These are phyloP conservation scores for Mesembryanthemum crystallinum DNA, from an alignment of 148 eudicot species.

Conservation along the genomic window DNA sequence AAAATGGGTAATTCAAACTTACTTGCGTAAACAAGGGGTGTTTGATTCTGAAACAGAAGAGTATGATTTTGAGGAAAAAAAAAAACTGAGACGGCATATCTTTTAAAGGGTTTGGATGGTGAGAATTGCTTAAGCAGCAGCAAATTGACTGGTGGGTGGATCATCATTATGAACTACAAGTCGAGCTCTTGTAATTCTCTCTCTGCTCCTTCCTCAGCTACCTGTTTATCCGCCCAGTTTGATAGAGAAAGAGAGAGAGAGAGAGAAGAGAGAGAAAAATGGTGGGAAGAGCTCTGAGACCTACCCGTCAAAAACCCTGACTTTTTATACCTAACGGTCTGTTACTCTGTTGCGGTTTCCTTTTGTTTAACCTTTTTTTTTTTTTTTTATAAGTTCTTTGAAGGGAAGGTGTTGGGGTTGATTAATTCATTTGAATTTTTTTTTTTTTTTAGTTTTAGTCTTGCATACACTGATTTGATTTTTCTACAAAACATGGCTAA, in stretches of 20 bases:
- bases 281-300: constrained; percentile 6
- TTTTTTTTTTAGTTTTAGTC: no score
- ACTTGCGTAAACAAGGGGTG: constrained; percentile 6
- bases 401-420: no score
- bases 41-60: not conserved
- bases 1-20: not conserved
- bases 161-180: constrained; percentile 22
- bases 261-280: constrained; percentile 2
- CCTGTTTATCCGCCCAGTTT: constrained; percentile 7
- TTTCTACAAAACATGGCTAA: no score
- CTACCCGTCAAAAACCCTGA: constrained; percentile 16
- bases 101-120: constrained; percentile 25
- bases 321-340: constrained; percentile 15
- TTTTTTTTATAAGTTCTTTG: no score
- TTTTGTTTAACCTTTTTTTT: no score
- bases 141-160: constrained; percentile 27
- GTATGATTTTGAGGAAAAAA: constrained; percentile 1
- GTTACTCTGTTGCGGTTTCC: no score
- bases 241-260: constrained; percentile 12
- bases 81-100: constrained; percentile 1
- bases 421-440: no score
- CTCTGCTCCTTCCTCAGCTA: not conserved
- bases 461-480: no score
- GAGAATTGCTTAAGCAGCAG: not conserved
- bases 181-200: constrained; percentile 15